These are phyloP conservation scores for Penicillium atrosanguineum DNA, from an alignment of 495 filamentous ascomycete species.

Conservation along the genomic window DNA sequence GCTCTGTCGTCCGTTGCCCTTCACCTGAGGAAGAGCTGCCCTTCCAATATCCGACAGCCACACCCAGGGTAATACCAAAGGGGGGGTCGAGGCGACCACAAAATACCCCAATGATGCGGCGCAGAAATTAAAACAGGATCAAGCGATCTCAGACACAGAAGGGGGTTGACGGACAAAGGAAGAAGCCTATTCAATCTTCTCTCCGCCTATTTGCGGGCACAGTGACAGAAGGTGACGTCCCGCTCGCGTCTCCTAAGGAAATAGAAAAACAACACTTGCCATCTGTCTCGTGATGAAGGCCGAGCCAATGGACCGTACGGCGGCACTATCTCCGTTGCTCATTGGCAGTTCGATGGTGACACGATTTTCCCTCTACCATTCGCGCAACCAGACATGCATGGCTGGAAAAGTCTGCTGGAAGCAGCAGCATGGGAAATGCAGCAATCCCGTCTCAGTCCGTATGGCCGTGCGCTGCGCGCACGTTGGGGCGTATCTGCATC, in stretches of 20 bases:
- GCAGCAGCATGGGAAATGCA: constrained; percentile 17
- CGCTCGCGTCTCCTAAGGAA: constrained; percentile 11
- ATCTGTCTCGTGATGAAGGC: constrained; percentile 24
- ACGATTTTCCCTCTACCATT: constrained; percentile 18
- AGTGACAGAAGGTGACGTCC: constrained; percentile 9
- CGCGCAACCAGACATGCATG: constrained; percentile 25
- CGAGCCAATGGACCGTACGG: constrained; percentile 14
- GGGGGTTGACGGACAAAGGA: constrained; percentile 10
- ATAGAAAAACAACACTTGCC: neutral
- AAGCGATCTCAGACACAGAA: constrained; percentile 16
- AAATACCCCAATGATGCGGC: constrained; percentile 17
- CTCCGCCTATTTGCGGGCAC: neutral
- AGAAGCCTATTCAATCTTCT: neutral
- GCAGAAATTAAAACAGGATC: constrained; percentile 10
- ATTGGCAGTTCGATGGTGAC: constrained; percentile 24
- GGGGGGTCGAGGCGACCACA: constrained; percentile 3
- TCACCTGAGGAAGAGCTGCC: constrained; percentile 5
- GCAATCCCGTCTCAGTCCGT: constrained; percentile 26
- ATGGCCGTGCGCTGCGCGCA: constrained; percentile 20
- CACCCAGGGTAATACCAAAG: constrained; percentile 21
- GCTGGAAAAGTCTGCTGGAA: constrained; percentile 16
- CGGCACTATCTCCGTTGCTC: constrained; percentile 4
- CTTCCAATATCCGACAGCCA: constrained; percentile 21
- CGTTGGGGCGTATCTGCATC: constrained; percentile 7
- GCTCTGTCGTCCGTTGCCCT: constrained; percentile 5